Conservation (phyloP, 2,329 filamentous ascomycete genomes). For the Ilyonectria robusta region DNA sequence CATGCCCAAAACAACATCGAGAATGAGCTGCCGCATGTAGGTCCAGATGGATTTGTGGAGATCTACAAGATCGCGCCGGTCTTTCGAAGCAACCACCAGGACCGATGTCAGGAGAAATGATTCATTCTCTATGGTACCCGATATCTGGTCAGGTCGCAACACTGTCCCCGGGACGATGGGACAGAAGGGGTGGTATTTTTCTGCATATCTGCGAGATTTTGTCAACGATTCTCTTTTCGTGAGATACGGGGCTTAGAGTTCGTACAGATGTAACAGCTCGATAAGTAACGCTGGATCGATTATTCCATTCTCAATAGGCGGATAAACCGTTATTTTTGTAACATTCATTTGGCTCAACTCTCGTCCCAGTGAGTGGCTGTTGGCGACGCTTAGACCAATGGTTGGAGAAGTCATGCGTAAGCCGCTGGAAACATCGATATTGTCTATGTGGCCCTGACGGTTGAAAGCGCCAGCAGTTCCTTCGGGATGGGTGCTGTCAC, state of each 20-base stretch:
- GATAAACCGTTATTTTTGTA: conserved; percentile 18
- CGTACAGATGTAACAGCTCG: conserved; percentile 7
- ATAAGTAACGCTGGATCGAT: conserved; percentile 14
- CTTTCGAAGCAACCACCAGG: conserved; percentile 27
- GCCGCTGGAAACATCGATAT: background rate
- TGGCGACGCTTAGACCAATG: background rate
- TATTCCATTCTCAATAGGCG: conserved; percentile 11
- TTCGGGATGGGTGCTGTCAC: background rate
- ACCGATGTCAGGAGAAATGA: conserved; percentile 29
- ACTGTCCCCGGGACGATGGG: conserved; percentile 17
- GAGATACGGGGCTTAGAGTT: background rate
- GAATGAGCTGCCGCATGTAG: conserved; percentile 24
- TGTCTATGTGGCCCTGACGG: background rate
- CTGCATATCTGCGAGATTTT: background rate
- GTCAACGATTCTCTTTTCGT: background rate
- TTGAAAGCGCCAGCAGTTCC: background rate
- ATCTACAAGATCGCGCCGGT: conserved; percentile 16
- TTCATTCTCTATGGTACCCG: conserved; percentile 23
- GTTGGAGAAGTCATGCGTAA: background rate
- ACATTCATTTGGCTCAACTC: conserved; percentile 6
- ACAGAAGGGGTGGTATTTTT: conserved; percentile 19
- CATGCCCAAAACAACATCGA: conserved; percentile 21
- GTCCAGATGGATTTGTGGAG: conserved; percentile 27
- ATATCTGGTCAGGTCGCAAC: conserved; percentile 20
- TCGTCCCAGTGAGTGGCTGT: background rate